Evolutionary conservation across 2,329 filamentous ascomycete species (phyloP).

Genomic region (Curvularia lunata): DNA sequence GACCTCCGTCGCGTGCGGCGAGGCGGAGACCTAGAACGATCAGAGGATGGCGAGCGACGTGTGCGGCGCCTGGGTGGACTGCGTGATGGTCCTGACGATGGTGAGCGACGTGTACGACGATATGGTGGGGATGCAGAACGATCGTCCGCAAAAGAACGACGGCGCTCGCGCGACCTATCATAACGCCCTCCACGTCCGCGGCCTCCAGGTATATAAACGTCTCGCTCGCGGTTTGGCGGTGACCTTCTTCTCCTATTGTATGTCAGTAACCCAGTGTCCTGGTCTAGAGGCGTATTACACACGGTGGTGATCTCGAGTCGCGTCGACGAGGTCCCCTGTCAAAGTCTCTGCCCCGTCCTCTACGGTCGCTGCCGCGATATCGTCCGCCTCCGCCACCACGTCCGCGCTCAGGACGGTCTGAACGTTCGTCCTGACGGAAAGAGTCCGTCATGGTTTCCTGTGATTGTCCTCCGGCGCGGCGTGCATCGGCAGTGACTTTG

Average conservation of each 20-base stretch:
- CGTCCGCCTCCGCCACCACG: slow-evolving; percentile 55
- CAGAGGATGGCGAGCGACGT: slow-evolving; percentile 37
- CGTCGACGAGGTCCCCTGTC: slow-evolving; percentile 56
- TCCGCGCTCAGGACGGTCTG: slow-evolving; percentile 54
- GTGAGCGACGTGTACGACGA: slow-evolving; percentile 21
- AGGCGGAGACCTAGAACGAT: slow-evolving; percentile 40
- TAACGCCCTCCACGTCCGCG: slow-evolving; percentile 47
- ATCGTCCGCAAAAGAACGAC: slow-evolving; percentile 46
- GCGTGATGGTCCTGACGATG: slow-evolving; percentile 27
- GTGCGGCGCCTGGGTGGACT: slow-evolving; percentile 37
- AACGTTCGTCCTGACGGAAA: slow-evolving; percentile 68
- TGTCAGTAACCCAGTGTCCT: slow-evolving; percentile 21
- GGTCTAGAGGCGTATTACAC: slow-evolving; percentile 10
- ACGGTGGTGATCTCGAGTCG: slow-evolving; percentile 59
- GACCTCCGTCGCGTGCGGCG: slow-evolving; percentile 26
- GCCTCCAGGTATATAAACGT: slow-evolving; percentile 63
- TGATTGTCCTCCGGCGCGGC: slow-evolving; percentile 67
- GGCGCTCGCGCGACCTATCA: slow-evolving; percentile 41
- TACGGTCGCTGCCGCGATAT: slow-evolving; percentile 55
- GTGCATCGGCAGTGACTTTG: slow-evolving; percentile 76
- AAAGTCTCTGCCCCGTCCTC: slow-evolving; percentile 48
- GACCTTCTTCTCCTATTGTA: slow-evolving; percentile 53
- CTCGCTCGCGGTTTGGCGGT: slow-evolving; percentile 58
- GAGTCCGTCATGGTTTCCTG: slow-evolving; percentile 72
- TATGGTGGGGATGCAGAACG: slow-evolving; percentile 20